Evolutionary conservation across 139 green algal species (phyloP), one percentile per base, ranked within the genome.

Genomic region (Nannochloris sp.): DNA sequence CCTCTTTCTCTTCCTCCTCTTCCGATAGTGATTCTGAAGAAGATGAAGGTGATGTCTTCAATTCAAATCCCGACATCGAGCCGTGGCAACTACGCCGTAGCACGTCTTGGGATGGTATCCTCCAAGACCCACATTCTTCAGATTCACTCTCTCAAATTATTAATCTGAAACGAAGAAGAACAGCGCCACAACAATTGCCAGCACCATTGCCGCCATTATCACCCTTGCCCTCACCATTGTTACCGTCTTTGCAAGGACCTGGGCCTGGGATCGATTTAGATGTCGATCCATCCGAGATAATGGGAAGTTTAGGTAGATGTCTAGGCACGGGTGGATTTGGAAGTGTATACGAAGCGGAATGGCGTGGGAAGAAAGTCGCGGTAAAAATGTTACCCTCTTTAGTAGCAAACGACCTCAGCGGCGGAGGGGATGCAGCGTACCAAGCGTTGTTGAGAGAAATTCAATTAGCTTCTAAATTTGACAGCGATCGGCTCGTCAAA

Each of bases 301-400:
- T 80, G 63, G 85, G 81, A 0, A 57, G 65, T 61, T 59, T 94
- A 45, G 81, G 84, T 0, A 45, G 31, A 37, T 89, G 59, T 57
- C 81, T 76, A 83, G 83, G 85, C 38, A 72, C 61, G 12, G 85
- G 85, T 24, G 88, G 85, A 45, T 95, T 89, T 74, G 88, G 88
- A 1, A 54, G 56, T 5, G 87, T 94, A 32, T 89, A 85, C 32
- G 78, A 85, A 66, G 71, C 61, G 3, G 58, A 10, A 30, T 95
- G 77, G 76, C 65, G 80, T 1, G 78, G 78, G 0, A 61, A 68
- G 39, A 35, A 58, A 12, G 87, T 92, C 31, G 86, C 86, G 10
- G 85, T 92, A 6, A 92, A 92, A 80, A 72, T 75, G 53, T 60
- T 90, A 62, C 68, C 68, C 12, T 45, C 56, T 33, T 51, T 77